These are phyloP conservation scores for Leccinum aurantiacum DNA, from an alignment of 768 basidiomycete genomes.

Conservation along the genomic window DNA sequence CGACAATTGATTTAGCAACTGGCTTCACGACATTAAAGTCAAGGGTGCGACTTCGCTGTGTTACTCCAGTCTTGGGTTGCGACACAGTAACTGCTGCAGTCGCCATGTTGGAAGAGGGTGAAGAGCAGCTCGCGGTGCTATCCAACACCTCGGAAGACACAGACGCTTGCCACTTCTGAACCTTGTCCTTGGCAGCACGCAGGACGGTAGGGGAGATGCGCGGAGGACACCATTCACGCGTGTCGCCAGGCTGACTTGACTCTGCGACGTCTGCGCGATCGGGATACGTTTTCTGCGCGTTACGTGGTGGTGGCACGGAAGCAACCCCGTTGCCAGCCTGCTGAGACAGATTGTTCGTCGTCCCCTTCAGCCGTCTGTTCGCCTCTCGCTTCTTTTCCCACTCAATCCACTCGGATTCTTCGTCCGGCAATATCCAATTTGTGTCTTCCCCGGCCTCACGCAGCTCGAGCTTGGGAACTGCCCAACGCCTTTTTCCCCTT, in stretches of 20 bases:
- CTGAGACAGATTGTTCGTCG: conserved; percentile 13
- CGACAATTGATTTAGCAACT: conserved; percentile 19
- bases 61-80: conserved; percentile 19
- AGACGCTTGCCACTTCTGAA: conserved; percentile 36
- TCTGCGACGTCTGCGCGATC: neutral
- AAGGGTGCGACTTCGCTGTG: conserved; percentile 31
- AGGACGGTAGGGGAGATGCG: conserved; percentile 28
- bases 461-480: conserved; percentile 24
- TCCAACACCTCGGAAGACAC: conserved; percentile 23
- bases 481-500: conserved; percentile 33
- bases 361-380: conserved; percentile 17
- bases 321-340: neutral
- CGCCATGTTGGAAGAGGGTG: conserved; percentile 6
- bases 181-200: conserved; percentile 35
- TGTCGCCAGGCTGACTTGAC: neutral
- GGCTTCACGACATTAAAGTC: conserved; percentile 48
- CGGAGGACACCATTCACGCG: conserved; percentile 6
- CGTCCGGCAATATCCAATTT: conserved; percentile 42
- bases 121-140: neutral
- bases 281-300: conserved; percentile 3
- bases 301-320: conserved; percentile 4
- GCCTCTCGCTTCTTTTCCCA: conserved; percentile 40
- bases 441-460: conserved; percentile 23
- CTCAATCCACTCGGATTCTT: conserved; percentile 49
- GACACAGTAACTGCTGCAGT: neutral